Percentiles rank a stretch among this genome's conserved stretches.
Evolutionary conservation across 306 rosid species (phyloP).

Genomic region (Pterocarpus macrocarpus): DNA sequence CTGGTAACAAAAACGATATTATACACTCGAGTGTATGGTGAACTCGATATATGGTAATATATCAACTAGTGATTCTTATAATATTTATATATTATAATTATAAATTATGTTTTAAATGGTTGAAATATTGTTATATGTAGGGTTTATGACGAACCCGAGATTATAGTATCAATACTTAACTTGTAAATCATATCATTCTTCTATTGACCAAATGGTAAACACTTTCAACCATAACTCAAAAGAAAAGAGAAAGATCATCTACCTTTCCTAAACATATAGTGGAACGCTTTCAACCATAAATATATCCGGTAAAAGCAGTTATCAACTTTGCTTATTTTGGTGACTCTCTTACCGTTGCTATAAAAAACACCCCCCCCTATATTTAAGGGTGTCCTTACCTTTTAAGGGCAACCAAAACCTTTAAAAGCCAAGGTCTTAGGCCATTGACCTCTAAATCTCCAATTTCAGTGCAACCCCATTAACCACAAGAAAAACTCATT

Average conservation of each 20-base stretch:
- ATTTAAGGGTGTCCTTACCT: constrained; percentile 56
- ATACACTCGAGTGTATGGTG: too few relatives aligned
- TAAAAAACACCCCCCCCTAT: constrained; percentile 41
- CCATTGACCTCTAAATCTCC: constrained; percentile 32
- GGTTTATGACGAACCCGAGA: too few relatives aligned
- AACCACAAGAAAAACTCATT: constrained; percentile 5
- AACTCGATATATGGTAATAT: too few relatives aligned
- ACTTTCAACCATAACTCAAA: neutral
- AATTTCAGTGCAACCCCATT: constrained; percentile 31
- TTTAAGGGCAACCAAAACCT: constrained; percentile 17
- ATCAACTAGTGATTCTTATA: too few relatives aligned
- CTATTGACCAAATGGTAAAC: neutral
- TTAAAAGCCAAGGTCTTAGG: constrained; percentile 35
- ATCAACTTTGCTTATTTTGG: constrained; percentile 32
- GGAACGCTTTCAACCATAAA: constrained; percentile 30
- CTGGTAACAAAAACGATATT: too few relatives aligned
- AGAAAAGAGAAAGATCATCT: too few relatives aligned
- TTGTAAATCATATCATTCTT: too few relatives aligned
- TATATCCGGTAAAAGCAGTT: constrained; percentile 32
- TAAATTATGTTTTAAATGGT: too few relatives aligned
- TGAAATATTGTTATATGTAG: too few relatives aligned
- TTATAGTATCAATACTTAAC: too few relatives aligned
- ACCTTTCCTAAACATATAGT: neutral
- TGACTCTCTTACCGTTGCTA: constrained; percentile 29
- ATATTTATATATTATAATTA: too few relatives aligned